A percentile compares a stretch with the other conserved stretches of the same genome.
These are phyloP conservation scores for Thyridium curvatum DNA, from an alignment of 2,329 filamentous ascomycete species.

Conservation along the genomic window DNA sequence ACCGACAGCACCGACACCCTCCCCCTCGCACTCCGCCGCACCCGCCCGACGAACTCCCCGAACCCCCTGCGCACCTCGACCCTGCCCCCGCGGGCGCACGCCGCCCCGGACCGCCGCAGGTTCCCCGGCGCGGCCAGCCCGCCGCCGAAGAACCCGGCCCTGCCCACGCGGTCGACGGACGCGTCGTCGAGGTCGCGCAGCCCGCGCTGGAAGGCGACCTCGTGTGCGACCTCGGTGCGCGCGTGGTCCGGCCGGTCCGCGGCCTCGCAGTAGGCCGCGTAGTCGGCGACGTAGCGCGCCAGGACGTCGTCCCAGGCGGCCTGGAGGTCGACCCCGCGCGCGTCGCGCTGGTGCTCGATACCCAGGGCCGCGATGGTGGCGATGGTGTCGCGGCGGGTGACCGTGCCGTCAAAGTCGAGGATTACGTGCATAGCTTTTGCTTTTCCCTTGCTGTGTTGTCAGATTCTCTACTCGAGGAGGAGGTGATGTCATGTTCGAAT, in stretches of 20 bases:
- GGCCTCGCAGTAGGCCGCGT: conserved; percentile 17
- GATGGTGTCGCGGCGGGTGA: conserved; percentile 49
- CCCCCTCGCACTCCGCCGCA: conserved; percentile 16
- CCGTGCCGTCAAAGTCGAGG: conserved; percentile 55
- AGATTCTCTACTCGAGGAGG: neutral
- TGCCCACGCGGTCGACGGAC: conserved; percentile 37
- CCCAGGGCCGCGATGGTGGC: conserved; percentile 36
- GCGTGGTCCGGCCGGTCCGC: conserved; percentile 23
- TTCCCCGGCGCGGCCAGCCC: conserved; percentile 17
- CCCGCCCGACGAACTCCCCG: conserved; percentile 16
- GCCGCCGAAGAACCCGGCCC: conserved; percentile 36
- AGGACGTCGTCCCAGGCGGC: conserved; percentile 39
- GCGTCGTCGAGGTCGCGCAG: conserved; percentile 36
- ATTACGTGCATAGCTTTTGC: conserved; percentile 33
- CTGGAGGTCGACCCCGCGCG: conserved; percentile 22
- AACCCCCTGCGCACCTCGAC: conserved; percentile 35
- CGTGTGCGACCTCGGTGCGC: conserved; percentile 27
- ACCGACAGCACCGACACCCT: conserved; percentile 40
- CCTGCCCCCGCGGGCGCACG: conserved; percentile 22
- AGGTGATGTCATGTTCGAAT: too few relatives aligned
- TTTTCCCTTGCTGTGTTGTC: conserved; percentile 4
- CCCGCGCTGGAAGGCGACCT: conserved; percentile 35
- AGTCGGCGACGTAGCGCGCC: conserved; percentile 36
- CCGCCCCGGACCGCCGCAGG: conserved; percentile 30
- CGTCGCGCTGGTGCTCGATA: conserved; percentile 24